A percentile compares a stretch with the other conserved stretches of the same genome.
Conservation (phyloP, 2,329 filamentous ascomycete species). For the Clonostachys sp. region DNA sequence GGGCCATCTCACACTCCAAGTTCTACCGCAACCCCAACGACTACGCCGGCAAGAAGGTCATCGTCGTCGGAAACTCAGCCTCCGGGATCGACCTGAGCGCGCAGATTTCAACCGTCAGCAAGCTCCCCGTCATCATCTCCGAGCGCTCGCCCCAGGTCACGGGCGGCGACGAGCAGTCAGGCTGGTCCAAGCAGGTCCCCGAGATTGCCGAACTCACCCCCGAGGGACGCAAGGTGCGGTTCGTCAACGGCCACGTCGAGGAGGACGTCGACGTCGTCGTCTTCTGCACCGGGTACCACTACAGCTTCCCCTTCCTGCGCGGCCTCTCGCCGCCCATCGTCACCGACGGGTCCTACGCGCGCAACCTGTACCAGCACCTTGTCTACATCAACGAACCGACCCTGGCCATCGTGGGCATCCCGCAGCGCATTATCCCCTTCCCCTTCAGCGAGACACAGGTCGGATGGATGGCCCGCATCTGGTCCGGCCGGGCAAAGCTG, state of each 20-base stretch:
- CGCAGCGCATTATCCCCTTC: conserved; percentile 69
- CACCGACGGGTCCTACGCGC: conserved; percentile 56
- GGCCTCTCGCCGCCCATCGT: conserved; percentile 40
- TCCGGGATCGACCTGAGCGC: conserved; percentile 67
- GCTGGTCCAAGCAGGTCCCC: conserved; percentile 25
- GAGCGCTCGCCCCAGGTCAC: conserved; percentile 27
- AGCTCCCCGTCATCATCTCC: conserved; percentile 50
- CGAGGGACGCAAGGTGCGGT: conserved; percentile 47
- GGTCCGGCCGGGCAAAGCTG: conserved; percentile 54
- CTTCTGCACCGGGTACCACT: conserved; percentile 86
- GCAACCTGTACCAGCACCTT: conserved; percentile 68
- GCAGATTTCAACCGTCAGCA: conserved; percentile 54
- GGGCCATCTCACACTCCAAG: conserved; percentile 58
- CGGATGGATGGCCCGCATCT: conserved; percentile 62
- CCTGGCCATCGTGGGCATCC: conserved; percentile 60
- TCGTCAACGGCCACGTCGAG: conserved; percentile 60
- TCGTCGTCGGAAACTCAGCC: conserved; percentile 65
- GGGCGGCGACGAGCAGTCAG: conserved; percentile 12
- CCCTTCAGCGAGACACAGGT: conserved; percentile 65
- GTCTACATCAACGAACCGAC: conserved; percentile 63
- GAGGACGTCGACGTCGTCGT: conserved; percentile 65
- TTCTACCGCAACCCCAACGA: conserved; percentile 49
- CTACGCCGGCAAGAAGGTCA: conserved; percentile 44
- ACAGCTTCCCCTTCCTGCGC: conserved; percentile 68
- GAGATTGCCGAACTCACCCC: conserved; percentile 41